phyloP scores from a whole-genome alignment of 768 basidiomycete species.

The Phylloporus scabripes region DNA sequence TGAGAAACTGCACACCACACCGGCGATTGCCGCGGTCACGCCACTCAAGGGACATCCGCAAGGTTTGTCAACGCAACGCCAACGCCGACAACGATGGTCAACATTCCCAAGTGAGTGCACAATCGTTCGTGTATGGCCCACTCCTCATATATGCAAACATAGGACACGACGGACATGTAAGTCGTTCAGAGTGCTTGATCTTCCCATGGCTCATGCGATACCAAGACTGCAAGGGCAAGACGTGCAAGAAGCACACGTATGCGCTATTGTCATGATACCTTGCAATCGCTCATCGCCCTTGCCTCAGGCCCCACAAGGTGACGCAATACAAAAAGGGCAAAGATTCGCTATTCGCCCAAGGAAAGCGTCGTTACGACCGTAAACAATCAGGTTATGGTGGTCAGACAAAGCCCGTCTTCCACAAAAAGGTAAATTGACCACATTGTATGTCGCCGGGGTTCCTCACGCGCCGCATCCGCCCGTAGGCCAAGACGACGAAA shows the following conservation, averaged over 20 bases:
- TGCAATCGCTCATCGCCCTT: neutral
- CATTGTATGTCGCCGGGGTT: neutral
- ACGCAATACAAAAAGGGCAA: conserved; percentile 99
- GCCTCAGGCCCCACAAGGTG: conserved; percentile 91
- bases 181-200: conserved; percentile 22
- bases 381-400: conserved; percentile 99
- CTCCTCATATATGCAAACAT: conserved; percentile 6
- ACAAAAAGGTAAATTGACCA: conserved; percentile 74
- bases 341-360: conserved; percentile 95
- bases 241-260: conserved; percentile 96
- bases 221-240: conserved; percentile 91
- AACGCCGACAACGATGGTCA: conserved; percentile 65
- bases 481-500: conserved; percentile 95
- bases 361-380: conserved; percentile 99
- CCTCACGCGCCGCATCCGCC: neutral
- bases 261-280: conserved; percentile 25
- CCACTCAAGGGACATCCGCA: conserved; percentile 9
- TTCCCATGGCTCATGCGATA: conserved; percentile 5
- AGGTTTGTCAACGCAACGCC: conserved; percentile 13
- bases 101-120: conserved; percentile 81
- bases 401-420: conserved; percentile 99
- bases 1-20: conserved; percentile 15
- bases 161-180: conserved; percentile 96
- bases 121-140: conserved; percentile 4
- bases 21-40: conserved; percentile 24